Base-by-base conservation (phyloP, 1,284 basidiomycete species). In the Moesziomyces sp. region DNA sequence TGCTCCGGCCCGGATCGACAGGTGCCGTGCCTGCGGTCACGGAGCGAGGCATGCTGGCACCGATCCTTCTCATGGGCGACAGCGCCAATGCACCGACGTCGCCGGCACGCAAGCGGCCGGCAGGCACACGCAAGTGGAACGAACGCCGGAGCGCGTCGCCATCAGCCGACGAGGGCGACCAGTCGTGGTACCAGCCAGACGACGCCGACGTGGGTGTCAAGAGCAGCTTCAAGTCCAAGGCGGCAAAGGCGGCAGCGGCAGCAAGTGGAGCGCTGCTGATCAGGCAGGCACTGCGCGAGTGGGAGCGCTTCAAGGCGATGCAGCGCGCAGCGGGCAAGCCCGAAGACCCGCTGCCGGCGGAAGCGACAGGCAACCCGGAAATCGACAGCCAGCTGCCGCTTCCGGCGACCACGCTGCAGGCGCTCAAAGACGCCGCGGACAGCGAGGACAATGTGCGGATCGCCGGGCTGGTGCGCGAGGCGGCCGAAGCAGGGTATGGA, bases 301-400 rank as follows among this genome's bases (percentile, higher is more conserved):
- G 66, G 69, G 75, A 80, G n/a, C 40, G 61, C 48, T 71, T 76
- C 68, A 76, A 78, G 45, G 58, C 26, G 8, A 60, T 59, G 63
- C 74, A 74, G 38, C 69, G 78, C n/a, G 64, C 63, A 0, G 44
- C 61, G 24, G 76, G 67, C 8, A 66, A 72, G 46, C 74, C 69
- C 11, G 77, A 78, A 46, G 75, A 74, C 45, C 76, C 67, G 8
- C 23, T 77, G 13, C 60, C 74, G 3, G 67, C 56, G 0, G 75
- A 64, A 45, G 65, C 69, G 13, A 69, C 74, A 7, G 64, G 64
- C 21, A 50, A 77, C 50, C 55, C 59, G 13, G 58, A 58, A 2
- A 45, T 59, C 18, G 67, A 72, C 26, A 63, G 46, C 21, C 54
- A 75, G 35, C 33, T 66, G 1, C 69, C 70, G 1, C 52, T 67